Percentiles rank a stretch among this genome's conserved stretches.
Conservation (phyloP, 176 grass and related monocot genomes). For the Coix lacrymajobi region DNA sequence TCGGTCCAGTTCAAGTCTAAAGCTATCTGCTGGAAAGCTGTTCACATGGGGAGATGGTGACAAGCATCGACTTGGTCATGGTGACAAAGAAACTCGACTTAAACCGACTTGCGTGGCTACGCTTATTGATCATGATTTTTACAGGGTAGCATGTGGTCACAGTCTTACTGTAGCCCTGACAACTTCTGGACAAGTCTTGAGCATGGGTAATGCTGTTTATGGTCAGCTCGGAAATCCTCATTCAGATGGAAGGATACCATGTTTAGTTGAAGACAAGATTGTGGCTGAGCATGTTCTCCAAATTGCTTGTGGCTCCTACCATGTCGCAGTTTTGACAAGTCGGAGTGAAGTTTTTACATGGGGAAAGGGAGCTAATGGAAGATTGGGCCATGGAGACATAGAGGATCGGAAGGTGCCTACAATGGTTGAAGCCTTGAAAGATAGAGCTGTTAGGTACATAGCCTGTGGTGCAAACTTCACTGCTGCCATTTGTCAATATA, state of each 20-base stretch:
- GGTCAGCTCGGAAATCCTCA: slow-evolving; percentile 88
- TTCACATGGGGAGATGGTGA: slow-evolving; percentile 99
- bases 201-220: slow-evolving; percentile 87
- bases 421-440: slow-evolving; percentile 74
- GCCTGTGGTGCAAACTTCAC: slow-evolving; percentile 91
- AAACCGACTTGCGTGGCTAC: slow-evolving; percentile 88
- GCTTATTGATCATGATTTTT: slow-evolving; percentile 93
- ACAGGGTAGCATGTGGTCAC: slow-evolving; percentile 80
- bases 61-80: slow-evolving; percentile 90
- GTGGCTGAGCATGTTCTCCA: slow-evolving; percentile 59
- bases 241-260: slow-evolving; percentile 78
- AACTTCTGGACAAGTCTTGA: slow-evolving; percentile 77
- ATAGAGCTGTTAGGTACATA: slow-evolving; percentile 72
- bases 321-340: slow-evolving; percentile 80
- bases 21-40: slow-evolving; percentile 65
- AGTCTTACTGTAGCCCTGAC: slow-evolving; percentile 84
- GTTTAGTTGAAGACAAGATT: slow-evolving; percentile 69
- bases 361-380: slow-evolving; percentile 95
- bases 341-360: slow-evolving; percentile 86
- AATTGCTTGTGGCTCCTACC: slow-evolving; percentile 86
- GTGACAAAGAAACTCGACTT: slow-evolving; percentile 77
- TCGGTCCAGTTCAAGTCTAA: slow-evolving; percentile 48
- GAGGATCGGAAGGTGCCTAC: slow-evolving; percentile 90
- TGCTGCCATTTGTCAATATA: slow-evolving; percentile 78
- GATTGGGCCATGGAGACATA: slow-evolving; percentile 89